A percentile compares a stretch with the other conserved stretches of the same genome.
phyloP scores from a whole-genome alignment of 2,329 filamentous ascomycete genomes.

The Aspergillus ibericus region DNA sequence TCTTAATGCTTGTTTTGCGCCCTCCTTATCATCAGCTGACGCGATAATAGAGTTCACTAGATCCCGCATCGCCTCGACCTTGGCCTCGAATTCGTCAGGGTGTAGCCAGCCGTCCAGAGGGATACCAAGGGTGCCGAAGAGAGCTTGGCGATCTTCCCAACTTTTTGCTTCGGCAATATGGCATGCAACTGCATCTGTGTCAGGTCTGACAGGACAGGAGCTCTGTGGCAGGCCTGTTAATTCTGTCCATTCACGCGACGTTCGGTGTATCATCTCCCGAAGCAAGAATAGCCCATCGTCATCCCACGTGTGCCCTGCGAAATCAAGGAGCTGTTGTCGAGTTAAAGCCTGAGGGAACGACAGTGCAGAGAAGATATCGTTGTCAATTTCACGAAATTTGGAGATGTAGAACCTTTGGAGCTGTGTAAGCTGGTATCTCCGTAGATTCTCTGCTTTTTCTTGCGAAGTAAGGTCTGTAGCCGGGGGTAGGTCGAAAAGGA shows the following conservation, averaged over 20 bases:
- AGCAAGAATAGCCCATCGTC: conserved; percentile 21
- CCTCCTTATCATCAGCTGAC: conserved; percentile 15
- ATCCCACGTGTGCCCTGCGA: conserved; percentile 18
- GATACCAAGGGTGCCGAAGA: conserved; percentile 18
- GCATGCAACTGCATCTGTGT: conserved; percentile 16
- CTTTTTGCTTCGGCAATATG: conserved; percentile 17
- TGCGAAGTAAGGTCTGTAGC: conserved; percentile 13
- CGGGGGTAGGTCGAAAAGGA: conserved; percentile 17
- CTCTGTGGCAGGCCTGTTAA: conserved; percentile 13
- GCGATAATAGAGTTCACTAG: conserved; percentile 16
- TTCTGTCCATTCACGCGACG: conserved; percentile 18
- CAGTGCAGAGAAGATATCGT: conserved; percentile 14
- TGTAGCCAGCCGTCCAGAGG: conserved; percentile 24
- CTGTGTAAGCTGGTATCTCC: conserved; percentile 19
- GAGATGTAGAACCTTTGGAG: conserved; percentile 14
- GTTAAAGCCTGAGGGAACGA: conserved; percentile 17
- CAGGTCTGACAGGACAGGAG: conserved; percentile 18
- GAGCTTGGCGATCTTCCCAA: conserved; percentile 17
- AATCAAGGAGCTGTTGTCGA: conserved; percentile 19
- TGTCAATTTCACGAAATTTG: conserved; percentile 14
- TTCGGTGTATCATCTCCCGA: conserved; percentile 20
- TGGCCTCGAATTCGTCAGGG: conserved; percentile 18
- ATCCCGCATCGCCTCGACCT: conserved; percentile 18
- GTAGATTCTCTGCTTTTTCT: conserved; percentile 17
- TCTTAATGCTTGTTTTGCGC: conserved; percentile 16